A percentile compares a stretch with the other conserved stretches of the same genome.
Conservation (phyloP, 441 rosid species). For the Euphorbia schlechtendalii region DNA sequence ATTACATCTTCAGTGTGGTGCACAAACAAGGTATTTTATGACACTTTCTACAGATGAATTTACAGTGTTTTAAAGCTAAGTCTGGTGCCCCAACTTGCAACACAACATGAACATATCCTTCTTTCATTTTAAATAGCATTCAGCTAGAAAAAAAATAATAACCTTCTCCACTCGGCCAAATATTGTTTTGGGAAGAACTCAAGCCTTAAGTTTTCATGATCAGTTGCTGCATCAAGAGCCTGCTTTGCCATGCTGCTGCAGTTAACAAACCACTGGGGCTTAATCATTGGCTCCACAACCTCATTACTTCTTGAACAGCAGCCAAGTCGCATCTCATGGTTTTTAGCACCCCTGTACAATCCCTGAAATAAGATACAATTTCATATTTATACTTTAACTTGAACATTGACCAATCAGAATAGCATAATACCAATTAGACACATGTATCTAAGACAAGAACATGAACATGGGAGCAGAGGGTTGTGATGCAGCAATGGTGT, state of each 20-base stretch:
- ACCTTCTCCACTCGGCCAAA: constrained; percentile 73
- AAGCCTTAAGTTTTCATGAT: constrained; percentile 53
- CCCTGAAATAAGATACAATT: constrained; percentile 36
- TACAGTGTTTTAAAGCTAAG: not conserved
- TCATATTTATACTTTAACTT: not conserved
- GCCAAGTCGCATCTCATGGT: constrained; percentile 95
- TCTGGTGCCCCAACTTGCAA: not conserved
- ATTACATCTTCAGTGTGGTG: not conserved
- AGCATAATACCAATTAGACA: not conserved
- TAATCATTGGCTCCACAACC: constrained; percentile 83
- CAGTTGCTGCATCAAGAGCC: constrained; percentile 70
- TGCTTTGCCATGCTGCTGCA: constrained; percentile 66
- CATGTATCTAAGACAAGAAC: not conserved
- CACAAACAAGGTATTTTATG: not conserved
- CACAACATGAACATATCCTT: not conserved
- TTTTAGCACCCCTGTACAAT: constrained; percentile 63
- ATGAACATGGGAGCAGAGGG: too few relatives aligned
- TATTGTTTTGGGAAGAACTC: constrained; percentile 86
- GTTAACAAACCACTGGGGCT: constrained; percentile 88
- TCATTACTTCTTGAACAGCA: constrained; percentile 76
- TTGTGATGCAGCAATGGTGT: not conserved
- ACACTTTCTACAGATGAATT: not conserved
- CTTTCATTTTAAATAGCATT: not conserved
- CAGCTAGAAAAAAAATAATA: constrained; percentile 10
- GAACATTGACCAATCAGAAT: not conserved